phyloP scores from a whole-genome alignment of 2,329 filamentous ascomycete species.

The Sarocladium strictum region DNA sequence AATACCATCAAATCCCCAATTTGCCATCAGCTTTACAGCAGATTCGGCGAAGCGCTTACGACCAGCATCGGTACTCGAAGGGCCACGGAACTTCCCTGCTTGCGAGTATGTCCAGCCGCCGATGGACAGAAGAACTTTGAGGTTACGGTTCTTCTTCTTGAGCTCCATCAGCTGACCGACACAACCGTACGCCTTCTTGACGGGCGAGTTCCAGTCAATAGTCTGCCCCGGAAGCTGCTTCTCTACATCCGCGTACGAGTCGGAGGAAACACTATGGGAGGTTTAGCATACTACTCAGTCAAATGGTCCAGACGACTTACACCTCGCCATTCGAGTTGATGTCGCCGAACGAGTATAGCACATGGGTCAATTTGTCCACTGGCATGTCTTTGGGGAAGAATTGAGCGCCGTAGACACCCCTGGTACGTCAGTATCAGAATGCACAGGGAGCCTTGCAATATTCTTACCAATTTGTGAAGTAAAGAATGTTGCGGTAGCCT shows the following conservation, averaged over 20 bases:
- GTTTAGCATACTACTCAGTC: neutral
- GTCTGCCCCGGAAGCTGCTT: conserved; percentile 63
- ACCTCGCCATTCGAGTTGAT: conserved; percentile 40
- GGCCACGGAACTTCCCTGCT: conserved; percentile 54
- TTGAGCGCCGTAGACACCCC: conserved; percentile 62
- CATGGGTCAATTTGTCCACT: conserved; percentile 63
- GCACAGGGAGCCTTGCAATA: neutral
- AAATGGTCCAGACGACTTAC: conserved; percentile 23
- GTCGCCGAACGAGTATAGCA: conserved; percentile 56
- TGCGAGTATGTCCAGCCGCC: conserved; percentile 76
- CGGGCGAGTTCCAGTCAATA: conserved; percentile 42
- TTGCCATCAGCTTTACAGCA: conserved; percentile 63
- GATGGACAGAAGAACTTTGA: conserved; percentile 72
- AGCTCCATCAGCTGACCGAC: conserved; percentile 70
- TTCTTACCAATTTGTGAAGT: conserved; percentile 49
- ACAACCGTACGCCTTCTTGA: conserved; percentile 69
- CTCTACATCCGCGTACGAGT: conserved; percentile 43
- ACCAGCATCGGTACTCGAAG: conserved; percentile 56
- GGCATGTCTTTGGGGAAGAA: conserved; percentile 67
- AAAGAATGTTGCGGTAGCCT: conserved; percentile 34
- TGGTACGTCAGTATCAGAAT: conserved; percentile 24
- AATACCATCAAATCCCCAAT: conserved; percentile 45
- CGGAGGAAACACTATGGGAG: conserved; percentile 20
- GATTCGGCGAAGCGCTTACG: conserved; percentile 61
- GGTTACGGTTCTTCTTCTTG: conserved; percentile 67